Percentiles rank a stretch among this genome's conserved stretches.
Conservation (phyloP, 2,329 filamentous ascomycete species). For the Stemphylium lycopersici region DNA sequence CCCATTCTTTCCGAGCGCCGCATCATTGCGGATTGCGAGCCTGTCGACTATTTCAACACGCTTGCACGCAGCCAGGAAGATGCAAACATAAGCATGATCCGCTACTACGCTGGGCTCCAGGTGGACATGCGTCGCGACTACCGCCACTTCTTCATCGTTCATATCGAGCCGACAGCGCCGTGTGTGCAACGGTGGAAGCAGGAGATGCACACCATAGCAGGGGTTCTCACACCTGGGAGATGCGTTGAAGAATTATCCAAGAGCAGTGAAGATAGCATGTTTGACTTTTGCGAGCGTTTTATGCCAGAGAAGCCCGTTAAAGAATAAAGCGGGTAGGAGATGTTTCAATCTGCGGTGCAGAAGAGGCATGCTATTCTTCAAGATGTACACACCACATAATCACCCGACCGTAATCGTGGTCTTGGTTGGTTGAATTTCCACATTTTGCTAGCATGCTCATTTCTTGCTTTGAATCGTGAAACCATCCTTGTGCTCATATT, state of each 20-base stretch:
- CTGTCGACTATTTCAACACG: slow-evolving; percentile 34
- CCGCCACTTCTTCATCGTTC: slow-evolving; percentile 42
- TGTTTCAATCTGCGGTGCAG: too few relatives aligned
- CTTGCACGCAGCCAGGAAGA: slow-evolving; percentile 24
- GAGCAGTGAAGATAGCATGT: slow-evolving; percentile 22
- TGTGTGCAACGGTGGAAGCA: slow-evolving; percentile 30
- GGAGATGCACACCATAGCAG: slow-evolving; percentile 31
- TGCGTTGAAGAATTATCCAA: slow-evolving; percentile 34
- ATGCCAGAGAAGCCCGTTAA: slow-evolving; percentile 9
- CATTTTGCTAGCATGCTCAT: too few relatives aligned
- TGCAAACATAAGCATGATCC: slow-evolving; percentile 35
- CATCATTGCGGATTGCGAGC: slow-evolving; percentile 21
- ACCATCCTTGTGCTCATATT: too few relatives aligned
- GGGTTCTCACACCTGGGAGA: slow-evolving; percentile 36
- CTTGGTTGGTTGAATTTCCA: too few relatives aligned
- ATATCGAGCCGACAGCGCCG: slow-evolving; percentile 29
- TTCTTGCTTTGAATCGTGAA: too few relatives aligned
- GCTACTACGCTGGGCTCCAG: slow-evolving; percentile 33
- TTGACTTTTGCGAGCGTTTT: slow-evolving; percentile 39
- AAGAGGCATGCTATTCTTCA: too few relatives aligned
- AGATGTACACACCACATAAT: too few relatives aligned
- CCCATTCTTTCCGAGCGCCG: slow-evolving; percentile 40
- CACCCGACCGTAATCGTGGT: too few relatives aligned
- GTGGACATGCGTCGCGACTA: slow-evolving; percentile 33
- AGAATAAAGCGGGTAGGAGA: too few relatives aligned